phyloP scores from a whole-genome alignment of 108 stramenopile species.

The Phaeodactylum tricornutum region DNA sequence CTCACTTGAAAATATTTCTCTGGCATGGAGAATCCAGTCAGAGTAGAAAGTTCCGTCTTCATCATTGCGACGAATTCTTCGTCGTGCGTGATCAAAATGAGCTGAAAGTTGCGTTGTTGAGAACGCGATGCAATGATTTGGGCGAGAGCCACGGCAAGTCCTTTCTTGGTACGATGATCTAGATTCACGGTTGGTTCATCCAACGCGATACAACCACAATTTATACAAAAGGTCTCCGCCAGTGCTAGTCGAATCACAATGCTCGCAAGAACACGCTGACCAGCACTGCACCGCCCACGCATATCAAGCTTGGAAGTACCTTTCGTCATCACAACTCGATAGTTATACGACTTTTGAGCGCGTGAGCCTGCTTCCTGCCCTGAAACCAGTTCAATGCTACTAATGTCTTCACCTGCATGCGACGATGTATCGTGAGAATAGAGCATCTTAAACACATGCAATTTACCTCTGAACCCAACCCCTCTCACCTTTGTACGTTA shows the following conservation, averaged over 20 bases:
- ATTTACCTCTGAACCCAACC: too few relatives aligned
- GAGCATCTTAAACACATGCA: too few relatives aligned
- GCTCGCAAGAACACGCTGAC: slow-evolving; percentile 87
- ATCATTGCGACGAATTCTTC: slow-evolving; percentile 96
- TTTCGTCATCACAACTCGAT: slow-evolving; percentile 97
- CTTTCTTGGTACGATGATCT: slow-evolving; percentile 87
- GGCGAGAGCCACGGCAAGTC: slow-evolving; percentile 90
- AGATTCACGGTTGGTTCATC: slow-evolving; percentile 97
- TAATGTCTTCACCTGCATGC: slow-evolving; percentile 98
- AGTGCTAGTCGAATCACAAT: slow-evolving; percentile 99
- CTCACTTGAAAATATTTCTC: slow-evolving; percentile 90
- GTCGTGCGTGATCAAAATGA: slow-evolving; percentile 98
- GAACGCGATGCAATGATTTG: slow-evolving; percentile 86
- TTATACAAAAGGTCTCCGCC: slow-evolving; percentile 95
- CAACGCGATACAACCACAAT: slow-evolving; percentile 92
- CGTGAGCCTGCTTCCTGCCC: slow-evolving; percentile 72
- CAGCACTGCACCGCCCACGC: slow-evolving; percentile 96
- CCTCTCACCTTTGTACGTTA: slow-evolving; percentile 97
- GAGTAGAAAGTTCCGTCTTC: slow-evolving; percentile 77
- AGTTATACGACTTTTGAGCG: slow-evolving; percentile 85
- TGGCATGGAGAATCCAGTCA: slow-evolving; percentile 87
- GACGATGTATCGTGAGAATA: too few relatives aligned
- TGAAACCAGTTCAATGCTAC: slow-evolving; percentile 88
- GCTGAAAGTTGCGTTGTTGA: slow-evolving; percentile 92
- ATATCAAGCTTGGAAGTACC: slow-evolving; percentile 84